phyloP scores from a whole-genome alignment of 495 filamentous ascomycete genomes.

The Xylaria bambusicola region DNA sequence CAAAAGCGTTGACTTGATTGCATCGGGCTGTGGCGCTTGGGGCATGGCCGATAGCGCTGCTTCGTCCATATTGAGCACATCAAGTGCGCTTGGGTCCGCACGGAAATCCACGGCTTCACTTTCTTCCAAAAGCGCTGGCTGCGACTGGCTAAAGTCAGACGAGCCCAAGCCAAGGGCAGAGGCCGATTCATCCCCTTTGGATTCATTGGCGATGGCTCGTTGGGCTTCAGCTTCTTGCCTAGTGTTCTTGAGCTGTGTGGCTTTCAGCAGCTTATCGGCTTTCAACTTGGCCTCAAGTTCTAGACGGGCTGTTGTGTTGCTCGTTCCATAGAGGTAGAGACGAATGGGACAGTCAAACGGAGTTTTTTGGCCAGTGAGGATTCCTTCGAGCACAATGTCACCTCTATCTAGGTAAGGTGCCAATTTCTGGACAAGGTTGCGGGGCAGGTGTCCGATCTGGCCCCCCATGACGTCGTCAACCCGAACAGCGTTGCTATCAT shows the following conservation, averaged over 20 bases:
- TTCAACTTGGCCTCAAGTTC: conserved; percentile 63
- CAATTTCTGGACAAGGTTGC: conserved; percentile 64
- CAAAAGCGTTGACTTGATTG: conserved; percentile 65
- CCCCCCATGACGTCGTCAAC: conserved; percentile 75
- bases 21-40: conserved; percentile 65
- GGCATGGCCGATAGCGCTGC: conserved; percentile 72
- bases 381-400: conserved; percentile 64
- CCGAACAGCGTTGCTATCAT: conserved; percentile 77
- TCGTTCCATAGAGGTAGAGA: conserved; percentile 67
- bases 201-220: conserved; percentile 33
- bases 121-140: conserved; percentile 54
- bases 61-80: conserved; percentile 70
- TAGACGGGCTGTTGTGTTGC: conserved; percentile 50
- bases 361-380: conserved; percentile 62
- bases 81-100: conserved; percentile 64
- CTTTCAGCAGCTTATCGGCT: conserved; percentile 56
- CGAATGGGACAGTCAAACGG: conserved; percentile 70
- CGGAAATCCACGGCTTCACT: conserved; percentile 63
- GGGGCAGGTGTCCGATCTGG: conserved; percentile 82
- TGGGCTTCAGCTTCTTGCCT: conserved; percentile 53
- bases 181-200: conserved; percentile 29
- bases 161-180: conserved; percentile 34
- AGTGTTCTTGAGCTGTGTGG: conserved; percentile 49
- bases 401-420: conserved; percentile 63
- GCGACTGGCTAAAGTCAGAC: conserved; percentile 14